Base-by-base conservation (phyloP, 1,284 basidiomycete genomes). In the Cutaneotrichosporon spelunceum region DNA sequence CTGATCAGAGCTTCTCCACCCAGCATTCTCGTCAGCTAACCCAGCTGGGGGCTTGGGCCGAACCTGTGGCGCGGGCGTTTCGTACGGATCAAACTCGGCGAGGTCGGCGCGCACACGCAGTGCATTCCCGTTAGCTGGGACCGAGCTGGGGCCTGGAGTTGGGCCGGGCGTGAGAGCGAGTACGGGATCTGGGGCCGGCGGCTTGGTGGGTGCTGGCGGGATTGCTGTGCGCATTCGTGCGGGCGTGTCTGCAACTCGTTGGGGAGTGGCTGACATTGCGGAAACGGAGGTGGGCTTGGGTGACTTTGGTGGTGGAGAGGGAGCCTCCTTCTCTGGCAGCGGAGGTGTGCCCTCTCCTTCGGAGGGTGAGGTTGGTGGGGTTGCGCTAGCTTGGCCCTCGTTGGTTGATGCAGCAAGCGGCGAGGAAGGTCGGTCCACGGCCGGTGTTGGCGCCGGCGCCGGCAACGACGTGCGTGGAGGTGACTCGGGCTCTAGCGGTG, bases 31-130 rank as follows among this genome's bases (percentile, higher is more conserved):
- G 39, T 42, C 39, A n/a, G n/a, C n/a, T n/a, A n/a, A n/a, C 13
- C 36, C 36, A 14, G 36, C 36, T 19, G 36, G 14, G 1, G 21
- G 44, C 9, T 47, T 24, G 49, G 24, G 30, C 33, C 36, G 39
- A 33, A 34, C 23, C 57, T 10, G 59, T 21, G 64, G 60, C n/a
- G 59, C 65, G 4, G 71, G 69, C 4, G 74, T 72, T 21, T 74
- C 72, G 56, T 72, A 75, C 13, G 76, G 76, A 56, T 78, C 76
- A 59, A 78, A 78, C 63, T 78, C 74, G 14, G 72, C 69, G 33
- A 78, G 55, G 24, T 72, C 72, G 0, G 64, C 45, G 19, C 55
- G 47, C 13, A 52, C 44, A 33, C 64, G 58, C 42, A 44, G 48
- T 30, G 33, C 23, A 19, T 29, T 30, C 27, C 27, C 27, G 2